Conservation (phyloP, 345 rosid species). For the Tarenaya hassleriana region DNA sequence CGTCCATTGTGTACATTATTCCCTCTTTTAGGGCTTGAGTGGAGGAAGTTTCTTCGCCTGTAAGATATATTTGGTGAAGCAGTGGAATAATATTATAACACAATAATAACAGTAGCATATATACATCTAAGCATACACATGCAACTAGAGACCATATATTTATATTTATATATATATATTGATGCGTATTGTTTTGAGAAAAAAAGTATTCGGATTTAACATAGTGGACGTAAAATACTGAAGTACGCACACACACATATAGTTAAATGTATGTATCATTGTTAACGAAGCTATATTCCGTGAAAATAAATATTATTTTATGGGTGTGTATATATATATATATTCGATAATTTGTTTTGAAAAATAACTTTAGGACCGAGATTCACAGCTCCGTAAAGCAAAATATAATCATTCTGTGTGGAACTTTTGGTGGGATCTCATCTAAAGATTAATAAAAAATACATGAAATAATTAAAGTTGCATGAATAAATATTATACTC, state of each 20-base stretch:
- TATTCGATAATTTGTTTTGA: too few species aligned
- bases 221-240: too few species aligned
- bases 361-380: background rate
- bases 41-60: conserved; percentile 47
- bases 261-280: too few species aligned
- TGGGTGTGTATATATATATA: too few species aligned
- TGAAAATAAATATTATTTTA: too few species aligned
- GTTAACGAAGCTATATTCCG: too few species aligned
- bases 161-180: too few species aligned
- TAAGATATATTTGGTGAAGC: conserved; percentile 44
- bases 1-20: conserved; percentile 40
- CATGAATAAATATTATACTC: background rate
- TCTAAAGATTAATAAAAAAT: conserved; percentile 9
- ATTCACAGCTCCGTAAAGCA: conserved; percentile 20
- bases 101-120: background rate
- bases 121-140: conserved; percentile 6
- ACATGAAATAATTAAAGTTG: background rate
- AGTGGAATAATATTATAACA: conserved; percentile 6
- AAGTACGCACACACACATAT: too few species aligned
- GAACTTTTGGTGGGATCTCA: conserved; percentile 24
- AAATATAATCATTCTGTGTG: conserved; percentile 17
- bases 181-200: too few species aligned
- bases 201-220: too few species aligned
- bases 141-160: too few species aligned
- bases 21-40: conserved; percentile 62